Conservation (phyloP, 1,139 yeast species). For the Suhomyces bokatorum region DNA sequence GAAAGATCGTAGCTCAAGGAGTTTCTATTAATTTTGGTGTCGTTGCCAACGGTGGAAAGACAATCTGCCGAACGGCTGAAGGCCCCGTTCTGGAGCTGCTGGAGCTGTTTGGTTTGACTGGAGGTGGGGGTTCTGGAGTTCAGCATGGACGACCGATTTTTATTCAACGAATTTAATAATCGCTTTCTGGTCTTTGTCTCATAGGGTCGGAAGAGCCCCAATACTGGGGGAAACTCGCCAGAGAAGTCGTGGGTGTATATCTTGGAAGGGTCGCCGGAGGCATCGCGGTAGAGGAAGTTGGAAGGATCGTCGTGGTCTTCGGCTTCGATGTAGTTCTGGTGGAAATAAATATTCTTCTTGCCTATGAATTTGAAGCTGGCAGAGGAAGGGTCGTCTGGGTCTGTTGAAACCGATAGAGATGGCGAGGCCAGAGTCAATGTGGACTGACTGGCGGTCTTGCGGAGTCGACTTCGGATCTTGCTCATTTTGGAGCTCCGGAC, state of each 20-base stretch:
- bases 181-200: slow-evolving; percentile 47
- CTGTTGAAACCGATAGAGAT: too few species aligned
- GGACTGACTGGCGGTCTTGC: slow-evolving; percentile 8
- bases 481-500: slow-evolving; percentile 22
- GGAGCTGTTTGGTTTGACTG: slow-evolving; percentile 1
- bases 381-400: not conserved
- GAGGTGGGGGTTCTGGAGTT: not conserved
- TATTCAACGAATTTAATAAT: slow-evolving; percentile 29
- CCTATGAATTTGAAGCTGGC: slow-evolving; percentile 20
- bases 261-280: slow-evolving; percentile 26
- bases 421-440: slow-evolving; percentile 3
- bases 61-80: slow-evolving; percentile 9
- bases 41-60: slow-evolving; percentile 2
- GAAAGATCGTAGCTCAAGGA: slow-evolving; percentile 22
- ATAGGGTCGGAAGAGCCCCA: slow-evolving; percentile 56
- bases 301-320: slow-evolving; percentile 17
- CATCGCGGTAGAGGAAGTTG: slow-evolving; percentile 25
- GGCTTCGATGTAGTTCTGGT: slow-evolving; percentile 21
- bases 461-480: slow-evolving; percentile 11
- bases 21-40: slow-evolving; percentile 6
- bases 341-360: slow-evolving; percentile 24
- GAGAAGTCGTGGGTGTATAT: slow-evolving; percentile 32
- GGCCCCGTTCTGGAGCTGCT: slow-evolving; percentile 7
- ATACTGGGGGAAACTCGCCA: slow-evolving; percentile 38
- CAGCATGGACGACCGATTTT: slow-evolving; percentile 13